Base-by-base conservation (phyloP, 805 yeast genomes). In the Debaryomyces tyrocola region DNA sequence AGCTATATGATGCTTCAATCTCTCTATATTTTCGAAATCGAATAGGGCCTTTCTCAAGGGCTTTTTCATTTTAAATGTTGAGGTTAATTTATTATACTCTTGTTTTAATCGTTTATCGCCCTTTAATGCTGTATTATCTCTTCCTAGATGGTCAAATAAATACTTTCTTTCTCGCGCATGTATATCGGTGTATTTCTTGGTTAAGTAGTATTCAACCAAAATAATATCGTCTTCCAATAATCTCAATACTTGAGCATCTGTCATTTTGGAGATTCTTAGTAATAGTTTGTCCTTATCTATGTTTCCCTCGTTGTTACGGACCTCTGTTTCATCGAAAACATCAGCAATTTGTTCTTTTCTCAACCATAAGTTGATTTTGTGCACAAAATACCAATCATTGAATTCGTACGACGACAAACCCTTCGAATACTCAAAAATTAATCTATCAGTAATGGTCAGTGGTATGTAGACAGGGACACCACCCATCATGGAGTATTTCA, bases 401-500 rank as follows among this genome's bases (percentile, higher is more conserved):
- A 38, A 52, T 29, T 49, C 54, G 41, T 47, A 49, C 18, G 46
- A 47, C 8, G 52, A 44, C 41, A 58, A 44, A 9, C 60, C 59
- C 8, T 46, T 37, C 6, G 56, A 35, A 45, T 58, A 59, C 42
- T 59, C 64, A 36, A 52, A 55, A 7, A 46, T 44, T 12, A 56
- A 44, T 41, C 58, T 44, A 33, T 49, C 53, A n/a, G 52, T 52
- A 14, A 56, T 51, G 20, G 41, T 49, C 20, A 40, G 49, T 4
- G 63, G 63, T 14, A 60, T 42, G 37, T 48, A 57, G 1, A 57
- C 53, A 4, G 62, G 62, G 4, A 51, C 77, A 4, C 85, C 84
- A 52, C 82, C 87, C 56, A 78, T 76, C 48, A 70, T 58, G 0
- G 86, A 69, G 35, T 74, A 59, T 20, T 68, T 58, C 46, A 85